These are phyloP conservation scores for Calonectria multiphialidica DNA, from an alignment of 2,329 filamentous ascomycete species.

Conservation along the genomic window DNA sequence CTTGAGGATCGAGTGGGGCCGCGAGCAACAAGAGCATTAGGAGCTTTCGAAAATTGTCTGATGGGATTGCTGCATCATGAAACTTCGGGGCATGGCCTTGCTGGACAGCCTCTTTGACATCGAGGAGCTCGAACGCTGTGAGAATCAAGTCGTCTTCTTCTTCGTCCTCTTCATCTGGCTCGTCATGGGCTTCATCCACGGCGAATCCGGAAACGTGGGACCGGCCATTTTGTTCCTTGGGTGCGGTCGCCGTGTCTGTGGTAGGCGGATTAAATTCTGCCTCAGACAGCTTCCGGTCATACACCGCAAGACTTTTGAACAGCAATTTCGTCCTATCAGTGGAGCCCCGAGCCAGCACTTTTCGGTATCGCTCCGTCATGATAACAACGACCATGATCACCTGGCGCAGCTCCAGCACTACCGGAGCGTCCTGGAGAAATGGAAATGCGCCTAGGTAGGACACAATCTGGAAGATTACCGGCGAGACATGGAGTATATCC, in stretches of 20 bases:
- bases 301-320: constrained; percentile 79
- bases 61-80: constrained; percentile 77
- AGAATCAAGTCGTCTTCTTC: constrained; percentile 75
- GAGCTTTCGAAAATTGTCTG: constrained; percentile 78
- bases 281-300: constrained; percentile 68
- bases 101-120: constrained; percentile 72
- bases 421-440: constrained; percentile 77
- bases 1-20: constrained; percentile 74
- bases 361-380: constrained; percentile 76
- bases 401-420: constrained; percentile 76
- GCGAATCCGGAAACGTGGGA: constrained; percentile 56
- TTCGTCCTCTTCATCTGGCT: constrained; percentile 59
- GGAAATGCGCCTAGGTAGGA: constrained; percentile 81
- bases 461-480: constrained; percentile 78
- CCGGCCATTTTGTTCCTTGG: constrained; percentile 21
- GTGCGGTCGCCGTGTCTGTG: neutral
- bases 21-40: constrained; percentile 77
- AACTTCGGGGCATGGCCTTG: constrained; percentile 63
- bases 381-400: constrained; percentile 80
- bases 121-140: constrained; percentile 76
- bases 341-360: constrained; percentile 70
- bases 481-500: constrained; percentile 74
- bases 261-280: constrained; percentile 12
- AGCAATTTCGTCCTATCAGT: constrained; percentile 72
- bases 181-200: constrained; percentile 59